Evolutionary conservation across 2,329 filamentous ascomycete species (phyloP), one percentile per base, ranked within the genome.

Genomic region (Metarhizium rileyi): DNA sequence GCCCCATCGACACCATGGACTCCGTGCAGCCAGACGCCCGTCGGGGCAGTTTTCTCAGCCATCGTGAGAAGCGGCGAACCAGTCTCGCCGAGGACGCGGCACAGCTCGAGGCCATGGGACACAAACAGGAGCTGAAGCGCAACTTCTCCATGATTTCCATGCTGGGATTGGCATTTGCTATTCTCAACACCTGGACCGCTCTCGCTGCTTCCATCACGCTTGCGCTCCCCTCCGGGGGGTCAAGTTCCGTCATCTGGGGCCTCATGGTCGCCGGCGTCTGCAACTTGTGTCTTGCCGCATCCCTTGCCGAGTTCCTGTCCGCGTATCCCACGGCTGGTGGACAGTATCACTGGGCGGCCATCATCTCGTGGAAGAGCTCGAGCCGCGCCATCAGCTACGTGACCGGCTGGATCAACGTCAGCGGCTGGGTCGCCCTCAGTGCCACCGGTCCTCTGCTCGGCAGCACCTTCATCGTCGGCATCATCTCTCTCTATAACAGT

Each of bases 211-310:
- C 71, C 10, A 68, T 76, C 50, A 65, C 63, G 14, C 61, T 75
- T 10, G 72, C 72, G 20, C 70, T 90, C 28, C 83, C 86, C 1
- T 84, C 80, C 14, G 87, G 87, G 40, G 87, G 87, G 0, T 77
- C 82, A 20, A 80, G 77, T 7, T 77, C 82, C 51, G 83, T 90
- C 38, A 76, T 90, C 51, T 90, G 86, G 86, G 86, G 86, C 3
- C 66, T 84, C 33, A 50, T 66, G 3, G 74, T 77, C 9, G 78
- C 79, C 18, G 80, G 83, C 46, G 57, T 87, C 44, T 87, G 84
- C 68, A 88, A 87, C 57, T 60, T 87, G 9, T 85, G 80, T 56
- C 73, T 87, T 35, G 81, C 84, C 5, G 76, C 80, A 8, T 85
- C 81, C 4, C 71, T 88, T 26, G 83, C 84, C 44, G 85, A 88